Evolutionary conservation across 148 eudicot genomes (phyloP).

Genomic region (Rhododendron molle): DNA sequence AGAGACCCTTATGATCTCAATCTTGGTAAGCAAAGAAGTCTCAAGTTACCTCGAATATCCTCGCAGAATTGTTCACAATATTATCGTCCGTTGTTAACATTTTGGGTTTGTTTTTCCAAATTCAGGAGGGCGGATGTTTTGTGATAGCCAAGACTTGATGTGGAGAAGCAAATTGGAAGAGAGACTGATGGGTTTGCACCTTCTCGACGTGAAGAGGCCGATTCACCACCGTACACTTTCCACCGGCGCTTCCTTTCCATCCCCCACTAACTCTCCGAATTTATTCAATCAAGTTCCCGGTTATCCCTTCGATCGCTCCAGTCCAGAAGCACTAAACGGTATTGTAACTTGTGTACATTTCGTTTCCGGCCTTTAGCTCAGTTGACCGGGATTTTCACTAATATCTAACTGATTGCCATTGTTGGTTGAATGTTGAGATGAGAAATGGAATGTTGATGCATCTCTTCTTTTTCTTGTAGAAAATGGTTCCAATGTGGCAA

Average conservation of each 20-base stretch:
- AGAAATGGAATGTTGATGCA: background rate
- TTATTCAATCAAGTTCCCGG: conserved; percentile 33
- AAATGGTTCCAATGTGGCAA: conserved; percentile 35
- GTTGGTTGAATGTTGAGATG: background rate
- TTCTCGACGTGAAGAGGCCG: conserved; percentile 64
- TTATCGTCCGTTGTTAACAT: background rate
- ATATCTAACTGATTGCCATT: background rate
- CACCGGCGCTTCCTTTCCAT: conserved; percentile 42
- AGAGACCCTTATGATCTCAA: conserved; percentile 77
- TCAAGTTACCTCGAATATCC: background rate
- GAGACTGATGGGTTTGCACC: conserved; percentile 66
- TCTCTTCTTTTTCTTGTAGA: conserved; percentile 28
- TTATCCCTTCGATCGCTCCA: conserved; percentile 41
- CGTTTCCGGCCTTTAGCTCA: background rate
- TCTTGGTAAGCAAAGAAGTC: conserved; percentile 44
- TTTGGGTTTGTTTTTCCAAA: background rate
- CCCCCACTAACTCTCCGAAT: conserved; percentile 52
- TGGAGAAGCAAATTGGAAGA: conserved; percentile 84
- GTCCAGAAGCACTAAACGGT: conserved; percentile 54
- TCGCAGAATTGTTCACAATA: background rate
- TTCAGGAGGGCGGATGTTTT: conserved; percentile 63
- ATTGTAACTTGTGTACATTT: background rate
- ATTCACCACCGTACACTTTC: conserved; percentile 61
- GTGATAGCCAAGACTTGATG: conserved; percentile 55
- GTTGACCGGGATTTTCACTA: background rate